Evolutionary conservation across 1,139 yeast species (phyloP).

Genomic region (Zhuliangozyma blackwelliae): DNA sequence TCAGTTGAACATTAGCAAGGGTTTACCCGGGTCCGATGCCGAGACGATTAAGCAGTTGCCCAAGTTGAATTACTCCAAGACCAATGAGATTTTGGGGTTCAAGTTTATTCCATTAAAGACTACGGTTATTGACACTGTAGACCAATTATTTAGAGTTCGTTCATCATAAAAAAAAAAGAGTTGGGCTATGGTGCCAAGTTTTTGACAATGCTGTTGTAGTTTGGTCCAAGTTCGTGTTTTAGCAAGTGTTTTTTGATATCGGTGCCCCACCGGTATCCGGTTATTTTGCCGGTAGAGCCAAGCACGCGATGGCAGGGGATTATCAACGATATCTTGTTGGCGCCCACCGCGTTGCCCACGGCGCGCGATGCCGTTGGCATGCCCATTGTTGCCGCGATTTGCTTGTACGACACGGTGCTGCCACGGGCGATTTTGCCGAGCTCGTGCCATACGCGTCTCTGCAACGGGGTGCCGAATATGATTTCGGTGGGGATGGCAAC

Average conservation of each 20-base stretch:
- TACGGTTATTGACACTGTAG: constrained; percentile 36
- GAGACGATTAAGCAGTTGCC: constrained; percentile 1
- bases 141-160: background rate
- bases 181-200: background rate
- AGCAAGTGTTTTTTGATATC: constrained; percentile 13
- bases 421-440: constrained; percentile 14
- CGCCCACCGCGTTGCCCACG: constrained; percentile 21
- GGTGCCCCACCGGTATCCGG: constrained; percentile 22
- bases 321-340: constrained; percentile 20
- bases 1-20: constrained; percentile 10
- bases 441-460: constrained; percentile 19
- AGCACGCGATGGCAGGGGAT: constrained; percentile 25
- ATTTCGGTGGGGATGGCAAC: constrained; percentile 9
- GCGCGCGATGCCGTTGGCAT: constrained; percentile 18
- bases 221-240: constrained; percentile 7
- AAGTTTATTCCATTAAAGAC: constrained; percentile 32
- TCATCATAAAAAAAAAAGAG: no score
- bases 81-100: constrained; percentile 32
- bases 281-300: constrained; percentile 13
- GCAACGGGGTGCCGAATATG: constrained; percentile 22
- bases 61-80: constrained; percentile 11
- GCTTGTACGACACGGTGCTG: constrained; percentile 13
- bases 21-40: constrained; percentile 10
- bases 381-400: constrained; percentile 14
- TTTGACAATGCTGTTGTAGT: constrained; percentile 4